Evolutionary conservation across 352 stramenopile species (phyloP).

Genomic region (Pythium apleroticum): DNA sequence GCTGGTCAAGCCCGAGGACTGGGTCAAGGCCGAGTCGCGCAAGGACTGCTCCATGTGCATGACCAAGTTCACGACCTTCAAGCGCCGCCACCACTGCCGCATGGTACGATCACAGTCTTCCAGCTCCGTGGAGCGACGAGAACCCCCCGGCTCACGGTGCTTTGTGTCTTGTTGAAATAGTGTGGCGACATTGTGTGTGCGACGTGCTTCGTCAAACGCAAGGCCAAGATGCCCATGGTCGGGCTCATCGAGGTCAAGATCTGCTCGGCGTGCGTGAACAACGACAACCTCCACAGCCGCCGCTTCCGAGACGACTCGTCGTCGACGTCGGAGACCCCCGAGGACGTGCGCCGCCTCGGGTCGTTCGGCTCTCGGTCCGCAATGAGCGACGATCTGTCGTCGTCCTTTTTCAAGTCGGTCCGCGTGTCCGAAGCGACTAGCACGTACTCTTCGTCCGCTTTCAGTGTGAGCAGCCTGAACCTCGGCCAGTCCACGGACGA

Average conservation of each 20-base stretch:
- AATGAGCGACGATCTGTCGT: constrained; percentile 13
- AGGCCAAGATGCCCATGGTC: constrained; percentile 28
- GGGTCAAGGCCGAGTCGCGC: constrained; percentile 20
- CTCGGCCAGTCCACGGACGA: background rate
- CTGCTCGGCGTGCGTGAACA: constrained; percentile 27
- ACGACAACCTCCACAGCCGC: constrained; percentile 12
- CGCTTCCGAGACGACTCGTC: constrained; percentile 9
- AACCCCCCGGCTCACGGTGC: background rate
- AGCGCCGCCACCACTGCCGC: constrained; percentile 26
- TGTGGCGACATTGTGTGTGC: constrained; percentile 25
- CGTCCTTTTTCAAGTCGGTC: constrained; percentile 16
- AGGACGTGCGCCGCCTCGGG: constrained; percentile 4
- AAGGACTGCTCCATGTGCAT: constrained; percentile 27
- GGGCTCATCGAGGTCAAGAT: constrained; percentile 27
- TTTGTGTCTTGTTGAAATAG: background rate
- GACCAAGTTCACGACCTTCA: constrained; percentile 26
- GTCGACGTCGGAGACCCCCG: background rate
- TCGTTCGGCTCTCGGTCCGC: constrained; percentile 10
- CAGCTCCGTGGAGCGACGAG: background rate
- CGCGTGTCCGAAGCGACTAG: constrained; percentile 12
- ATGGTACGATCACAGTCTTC: constrained; percentile 15
- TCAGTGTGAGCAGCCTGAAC: constrained; percentile 22
- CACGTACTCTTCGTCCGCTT: constrained; percentile 26
- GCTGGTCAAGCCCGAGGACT: constrained; percentile 24
- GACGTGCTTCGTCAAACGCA: constrained; percentile 30